These are phyloP conservation scores for Penicillium soppii DNA, from an alignment of 495 filamentous ascomycete genomes.

Conservation along the genomic window DNA sequence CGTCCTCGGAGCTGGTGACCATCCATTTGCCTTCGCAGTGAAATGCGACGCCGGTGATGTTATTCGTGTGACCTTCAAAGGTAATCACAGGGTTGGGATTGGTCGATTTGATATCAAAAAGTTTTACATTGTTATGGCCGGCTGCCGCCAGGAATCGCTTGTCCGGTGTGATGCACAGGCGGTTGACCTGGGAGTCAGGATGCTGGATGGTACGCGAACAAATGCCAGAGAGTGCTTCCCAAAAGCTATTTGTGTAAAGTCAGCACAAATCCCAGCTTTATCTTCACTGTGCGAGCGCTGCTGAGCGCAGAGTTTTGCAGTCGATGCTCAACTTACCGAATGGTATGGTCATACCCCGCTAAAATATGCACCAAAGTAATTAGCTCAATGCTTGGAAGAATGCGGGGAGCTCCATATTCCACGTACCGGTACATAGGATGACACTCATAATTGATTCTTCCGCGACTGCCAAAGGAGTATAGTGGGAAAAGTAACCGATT, in stretches of 20 bases:
- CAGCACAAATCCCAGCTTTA: background rate
- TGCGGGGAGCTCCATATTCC: slow-evolving; percentile 18
- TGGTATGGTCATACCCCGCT: slow-evolving; percentile 99
- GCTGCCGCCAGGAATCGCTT: slow-evolving; percentile 95
- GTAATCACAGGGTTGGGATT: slow-evolving; percentile 89
- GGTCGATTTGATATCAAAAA: slow-evolving; percentile 96
- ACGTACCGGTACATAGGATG: slow-evolving; percentile 81
- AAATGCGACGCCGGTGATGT: slow-evolving; percentile 94
- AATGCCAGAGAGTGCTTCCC: slow-evolving; percentile 96
- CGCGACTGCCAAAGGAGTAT: background rate
- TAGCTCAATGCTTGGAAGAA: slow-evolving; percentile 25
- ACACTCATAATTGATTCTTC: slow-evolving; percentile 66
- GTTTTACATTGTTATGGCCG: slow-evolving; percentile 90
- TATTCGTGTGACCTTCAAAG: slow-evolving; percentile 93
- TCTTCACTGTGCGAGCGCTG: background rate
- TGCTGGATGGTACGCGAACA: slow-evolving; percentile 98
- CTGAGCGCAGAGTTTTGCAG: too few species aligned
- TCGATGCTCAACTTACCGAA: slow-evolving; percentile 63
- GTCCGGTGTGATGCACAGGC: slow-evolving; percentile 96
- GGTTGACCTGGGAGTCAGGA: slow-evolving; percentile 96
- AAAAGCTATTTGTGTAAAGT: slow-evolving; percentile 63
- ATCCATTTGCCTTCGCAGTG: slow-evolving; percentile 99
- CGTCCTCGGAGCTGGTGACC: slow-evolving; percentile 98
- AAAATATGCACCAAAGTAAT: slow-evolving; percentile 25
- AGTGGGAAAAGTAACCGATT: background rate